Conservation (phyloP, 495 filamentous ascomycete species). For the Acidiella bohemica region DNA sequence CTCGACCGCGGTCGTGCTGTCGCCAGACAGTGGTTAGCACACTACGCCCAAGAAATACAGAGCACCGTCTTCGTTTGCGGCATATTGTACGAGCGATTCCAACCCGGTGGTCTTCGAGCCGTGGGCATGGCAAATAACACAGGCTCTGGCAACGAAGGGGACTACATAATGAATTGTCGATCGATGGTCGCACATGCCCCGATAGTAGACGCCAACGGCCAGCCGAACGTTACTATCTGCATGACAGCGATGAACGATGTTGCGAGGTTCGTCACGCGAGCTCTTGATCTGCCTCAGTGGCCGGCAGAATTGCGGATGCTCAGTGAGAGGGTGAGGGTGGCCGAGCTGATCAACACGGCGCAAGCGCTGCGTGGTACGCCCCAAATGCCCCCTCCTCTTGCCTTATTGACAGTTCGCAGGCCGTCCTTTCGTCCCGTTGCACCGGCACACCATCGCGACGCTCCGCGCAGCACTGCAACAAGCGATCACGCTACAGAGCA, state of each 20-base stretch:
- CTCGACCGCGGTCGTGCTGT: constrained; percentile 43
- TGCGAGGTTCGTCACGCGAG: constrained; percentile 49
- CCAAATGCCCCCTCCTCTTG: too few relatives aligned
- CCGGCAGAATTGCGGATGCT: constrained; percentile 52
- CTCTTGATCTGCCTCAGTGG: constrained; percentile 48
- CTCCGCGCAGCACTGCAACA: constrained; percentile 23
- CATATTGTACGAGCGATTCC: constrained; percentile 64
- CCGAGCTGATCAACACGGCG: constrained; percentile 20
- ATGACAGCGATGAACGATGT: constrained; percentile 57
- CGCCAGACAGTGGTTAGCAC: constrained; percentile 42
- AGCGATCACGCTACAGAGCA: constrained; percentile 22
- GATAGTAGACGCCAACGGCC: constrained; percentile 34
- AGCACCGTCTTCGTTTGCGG: constrained; percentile 60
- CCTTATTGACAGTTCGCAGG: constrained; percentile 4
- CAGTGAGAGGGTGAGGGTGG: constrained; percentile 40
- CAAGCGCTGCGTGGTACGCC: constrained; percentile 22
- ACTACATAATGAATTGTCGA: constrained; percentile 50
- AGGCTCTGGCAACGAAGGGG: constrained; percentile 41
- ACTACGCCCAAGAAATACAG: constrained; percentile 41
- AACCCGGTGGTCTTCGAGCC: constrained; percentile 44
- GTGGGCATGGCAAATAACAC: constrained; percentile 39
- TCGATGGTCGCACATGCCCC: constrained; percentile 45
- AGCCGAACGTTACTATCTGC: constrained; percentile 38
- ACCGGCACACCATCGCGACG: constrained; percentile 11
- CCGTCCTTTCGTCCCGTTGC: constrained; percentile 12